Evolutionary conservation across 108 stramenopile species (phyloP), one percentile per base, ranked within the genome.

Genomic region (Aurantiochytrium sp.): DNA sequence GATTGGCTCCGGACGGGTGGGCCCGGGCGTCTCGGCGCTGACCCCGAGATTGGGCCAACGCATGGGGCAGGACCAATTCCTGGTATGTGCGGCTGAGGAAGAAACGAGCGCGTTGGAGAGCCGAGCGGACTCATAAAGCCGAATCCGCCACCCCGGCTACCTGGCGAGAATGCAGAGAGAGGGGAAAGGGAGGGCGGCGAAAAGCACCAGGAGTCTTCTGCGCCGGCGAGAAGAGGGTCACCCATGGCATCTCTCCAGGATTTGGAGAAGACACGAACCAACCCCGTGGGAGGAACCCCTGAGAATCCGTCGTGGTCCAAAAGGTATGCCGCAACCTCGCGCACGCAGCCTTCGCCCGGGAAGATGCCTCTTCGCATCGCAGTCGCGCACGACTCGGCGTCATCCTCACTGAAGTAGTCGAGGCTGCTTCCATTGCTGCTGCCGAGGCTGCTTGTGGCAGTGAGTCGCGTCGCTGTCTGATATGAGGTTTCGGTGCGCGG

Each of bases 251-350:
- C 18, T 12, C 4, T 43, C 76, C 76, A 83, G 28, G 76, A 2
- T 18, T 35, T 6, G 51, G 76, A 98, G 10, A 96, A 92, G 14
- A 96, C 96, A 91, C 97, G 96, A 2, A 95, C 98, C 60, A 99
- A 91, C 3, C 97, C 98, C 43, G 99, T 99, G 94, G 96, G 95
- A 14, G 99, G 99, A 6, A 98, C 98, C 69, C 93, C 95, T 21
- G 94, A 91, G 69, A 98, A 96, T 69, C 90, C 88, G 5, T 94
- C 93, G 53, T 93, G 91, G 73, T 98, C 98, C 89, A 99, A 90
- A 73, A 99, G 90, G 90, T 96, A 99, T 4, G 99, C 99, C 6
- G 99, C 99, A 28, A 98, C 97, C 90, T 99, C 99, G 29, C 98
- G 93, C 25, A 97, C 59, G 89, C 96, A 98, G 12, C 96, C 96